Conservation (phyloP, 345 rosid species). For the Brassica carinata region DNA sequence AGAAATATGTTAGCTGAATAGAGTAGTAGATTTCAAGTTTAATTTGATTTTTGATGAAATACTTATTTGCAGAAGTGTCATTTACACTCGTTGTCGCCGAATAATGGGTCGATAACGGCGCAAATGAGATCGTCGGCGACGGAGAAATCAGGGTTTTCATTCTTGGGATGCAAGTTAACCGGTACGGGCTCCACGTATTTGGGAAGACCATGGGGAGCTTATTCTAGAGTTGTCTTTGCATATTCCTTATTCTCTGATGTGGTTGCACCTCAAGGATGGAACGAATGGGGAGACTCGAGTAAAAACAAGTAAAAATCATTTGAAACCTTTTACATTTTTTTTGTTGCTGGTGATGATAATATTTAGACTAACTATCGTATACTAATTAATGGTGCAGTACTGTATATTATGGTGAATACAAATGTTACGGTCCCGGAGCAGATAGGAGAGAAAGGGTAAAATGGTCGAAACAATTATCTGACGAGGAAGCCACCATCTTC, state of each 20-base stretch:
- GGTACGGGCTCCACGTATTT: slow-evolving; percentile 55
- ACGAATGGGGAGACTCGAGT: slow-evolving; percentile 51
- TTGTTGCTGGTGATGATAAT: background rate
- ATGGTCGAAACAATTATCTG: slow-evolving; percentile 57
- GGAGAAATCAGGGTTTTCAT: slow-evolving; percentile 64
- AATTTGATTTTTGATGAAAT: background rate
- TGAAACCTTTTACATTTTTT: background rate
- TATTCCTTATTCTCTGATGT: slow-evolving; percentile 50
- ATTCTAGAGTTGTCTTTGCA: slow-evolving; percentile 69
- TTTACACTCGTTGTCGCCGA: slow-evolving; percentile 55
- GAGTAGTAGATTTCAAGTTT: background rate
- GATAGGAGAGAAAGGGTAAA: slow-evolving; percentile 42
- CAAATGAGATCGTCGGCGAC: slow-evolving; percentile 51
- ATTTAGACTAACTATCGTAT: background rate
- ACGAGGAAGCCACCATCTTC: slow-evolving; percentile 47
- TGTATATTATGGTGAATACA: slow-evolving; percentile 59
- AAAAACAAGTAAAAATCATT: slow-evolving; percentile 40
- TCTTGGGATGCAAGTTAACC: slow-evolving; percentile 68
- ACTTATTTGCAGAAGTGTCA: slow-evolving; percentile 53
- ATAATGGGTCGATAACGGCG: slow-evolving; percentile 67
- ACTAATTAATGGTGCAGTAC: slow-evolving; percentile 41
- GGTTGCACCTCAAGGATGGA: slow-evolving; percentile 68
- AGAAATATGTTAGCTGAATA: background rate
- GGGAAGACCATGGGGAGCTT: slow-evolving; percentile 84
- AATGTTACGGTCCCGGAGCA: slow-evolving; percentile 64